Percentiles rank a stretch among this genome's conserved stretches.
These are phyloP conservation scores for Waltergamsia citrina DNA, from an alignment of 2,329 filamentous ascomycete genomes.

Conservation along the genomic window DNA sequence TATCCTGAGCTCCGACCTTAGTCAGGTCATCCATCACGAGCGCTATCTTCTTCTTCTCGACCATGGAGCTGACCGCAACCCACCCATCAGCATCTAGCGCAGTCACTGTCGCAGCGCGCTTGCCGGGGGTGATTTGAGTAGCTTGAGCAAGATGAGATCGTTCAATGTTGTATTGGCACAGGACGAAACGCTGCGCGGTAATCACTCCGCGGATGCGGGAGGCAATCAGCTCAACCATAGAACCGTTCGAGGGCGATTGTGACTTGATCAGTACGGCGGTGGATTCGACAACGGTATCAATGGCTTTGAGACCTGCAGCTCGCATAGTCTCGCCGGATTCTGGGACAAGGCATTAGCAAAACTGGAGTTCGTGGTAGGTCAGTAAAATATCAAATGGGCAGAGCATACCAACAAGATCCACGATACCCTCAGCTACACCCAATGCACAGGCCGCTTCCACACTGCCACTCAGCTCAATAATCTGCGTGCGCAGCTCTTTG, in stretches of 20 bases:
- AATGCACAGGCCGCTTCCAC: conserved; percentile 95
- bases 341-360: conserved; percentile 22
- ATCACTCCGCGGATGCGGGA: conserved; percentile 89
- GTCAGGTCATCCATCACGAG: conserved; percentile 78
- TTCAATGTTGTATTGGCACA: conserved; percentile 94
- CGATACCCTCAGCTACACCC: conserved; percentile 92
- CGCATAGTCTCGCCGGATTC: conserved; percentile 99
- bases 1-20: conserved; percentile 70
- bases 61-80: conserved; percentile 94
- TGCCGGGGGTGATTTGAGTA: conserved; percentile 77
- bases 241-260: conserved; percentile 68
- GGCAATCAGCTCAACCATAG: conserved; percentile 74
- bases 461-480: conserved; percentile 91
- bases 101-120: conserved; percentile 88
- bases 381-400: neutral
- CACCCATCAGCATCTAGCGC: conserved; percentile 79
- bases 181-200: conserved; percentile 84
- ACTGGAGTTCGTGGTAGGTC: neutral
- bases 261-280: conserved; percentile 90
- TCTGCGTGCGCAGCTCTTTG: conserved; percentile 66
- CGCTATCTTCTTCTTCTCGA: conserved; percentile 78
- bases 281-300: conserved; percentile 84
- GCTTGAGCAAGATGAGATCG: conserved; percentile 58
- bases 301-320: conserved; percentile 85
- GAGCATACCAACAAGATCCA: conserved; percentile 87